Evolutionary conservation across 306 rosid genomes (phyloP).

Genomic region (Castanea mollissima): DNA sequence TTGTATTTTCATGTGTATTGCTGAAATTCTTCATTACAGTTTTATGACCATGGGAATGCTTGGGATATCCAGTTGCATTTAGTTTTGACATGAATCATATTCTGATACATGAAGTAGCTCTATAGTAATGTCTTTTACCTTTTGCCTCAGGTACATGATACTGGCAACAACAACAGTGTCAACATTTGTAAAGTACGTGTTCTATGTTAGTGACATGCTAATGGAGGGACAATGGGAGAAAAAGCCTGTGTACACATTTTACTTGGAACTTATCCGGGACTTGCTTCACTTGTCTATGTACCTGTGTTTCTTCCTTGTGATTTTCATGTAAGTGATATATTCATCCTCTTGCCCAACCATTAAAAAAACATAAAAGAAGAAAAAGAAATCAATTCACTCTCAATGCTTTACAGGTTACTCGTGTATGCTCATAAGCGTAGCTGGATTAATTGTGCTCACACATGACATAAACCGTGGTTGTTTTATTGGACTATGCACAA

Average conservation of each 20-base stretch:
- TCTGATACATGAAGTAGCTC: neutral
- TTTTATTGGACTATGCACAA: neutral
- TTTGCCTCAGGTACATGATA: slow-evolving; percentile 91
- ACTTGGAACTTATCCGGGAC: slow-evolving; percentile 93
- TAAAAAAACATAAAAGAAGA: neutral
- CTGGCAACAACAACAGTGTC: slow-evolving; percentile 92
- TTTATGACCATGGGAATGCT: neutral
- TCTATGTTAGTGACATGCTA: slow-evolving; percentile 89
- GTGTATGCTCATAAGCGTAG: neutral
- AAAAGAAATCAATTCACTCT: neutral
- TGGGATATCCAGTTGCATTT: neutral
- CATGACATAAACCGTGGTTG: neutral
- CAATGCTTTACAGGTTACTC: neutral
- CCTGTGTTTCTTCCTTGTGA: slow-evolving; percentile 89
- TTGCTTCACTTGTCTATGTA: slow-evolving; percentile 96
- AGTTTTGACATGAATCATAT: neutral
- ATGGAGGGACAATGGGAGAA: slow-evolving; percentile 99
- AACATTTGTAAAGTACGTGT: slow-evolving; percentile 80
- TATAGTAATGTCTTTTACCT: slow-evolving; percentile 19
- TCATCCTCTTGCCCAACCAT: neutral
- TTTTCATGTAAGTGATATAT: slow-evolving; percentile 77
- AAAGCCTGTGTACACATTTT: slow-evolving; percentile 94
- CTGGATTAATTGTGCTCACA: neutral
- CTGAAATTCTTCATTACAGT: neutral
- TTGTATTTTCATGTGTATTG: neutral